These are phyloP conservation scores for Citrus sp. DNA, from an alignment of 345 rosid genomes.

Conservation along the genomic window DNA sequence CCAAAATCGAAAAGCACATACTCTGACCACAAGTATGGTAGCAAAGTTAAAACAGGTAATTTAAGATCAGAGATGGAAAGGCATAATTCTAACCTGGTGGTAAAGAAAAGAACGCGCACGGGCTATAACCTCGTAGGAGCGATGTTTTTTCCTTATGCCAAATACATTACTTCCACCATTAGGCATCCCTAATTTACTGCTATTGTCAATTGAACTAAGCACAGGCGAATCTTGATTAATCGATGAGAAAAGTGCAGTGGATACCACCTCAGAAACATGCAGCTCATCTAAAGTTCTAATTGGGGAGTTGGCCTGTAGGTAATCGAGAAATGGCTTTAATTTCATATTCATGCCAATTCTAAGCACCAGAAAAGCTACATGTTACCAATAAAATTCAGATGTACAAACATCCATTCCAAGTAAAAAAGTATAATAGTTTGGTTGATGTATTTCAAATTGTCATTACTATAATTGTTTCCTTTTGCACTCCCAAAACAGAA, in stretches of 20 bases:
- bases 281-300: slow-evolving; percentile 75
- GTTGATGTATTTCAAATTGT: background rate
- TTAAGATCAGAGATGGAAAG: background rate
- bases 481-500: background rate
- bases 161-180: slow-evolving; percentile 35
- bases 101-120: slow-evolving; percentile 81
- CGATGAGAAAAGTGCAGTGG: slow-evolving; percentile 70
- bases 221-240: slow-evolving; percentile 23
- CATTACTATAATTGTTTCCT: background rate
- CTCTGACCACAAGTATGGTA: background rate
- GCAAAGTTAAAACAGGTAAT: background rate
- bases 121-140: slow-evolving; percentile 66
- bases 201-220: slow-evolving; percentile 21
- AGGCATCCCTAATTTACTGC: slow-evolving; percentile 8
- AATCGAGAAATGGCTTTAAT: background rate
- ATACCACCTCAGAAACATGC: slow-evolving; percentile 54
- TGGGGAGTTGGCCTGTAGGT: slow-evolving; percentile 76
- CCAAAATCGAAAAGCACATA: background rate
- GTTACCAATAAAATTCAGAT: background rate
- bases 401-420: background rate
- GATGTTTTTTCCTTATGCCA: slow-evolving; percentile 60
- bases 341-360: background rate
- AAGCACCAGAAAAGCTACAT: background rate
- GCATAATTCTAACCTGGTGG: slow-evolving; percentile 61
- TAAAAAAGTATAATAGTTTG: background rate